Conservation (phyloP, 768 basidiomycete species). For the Amanita pallidorosea region DNA sequence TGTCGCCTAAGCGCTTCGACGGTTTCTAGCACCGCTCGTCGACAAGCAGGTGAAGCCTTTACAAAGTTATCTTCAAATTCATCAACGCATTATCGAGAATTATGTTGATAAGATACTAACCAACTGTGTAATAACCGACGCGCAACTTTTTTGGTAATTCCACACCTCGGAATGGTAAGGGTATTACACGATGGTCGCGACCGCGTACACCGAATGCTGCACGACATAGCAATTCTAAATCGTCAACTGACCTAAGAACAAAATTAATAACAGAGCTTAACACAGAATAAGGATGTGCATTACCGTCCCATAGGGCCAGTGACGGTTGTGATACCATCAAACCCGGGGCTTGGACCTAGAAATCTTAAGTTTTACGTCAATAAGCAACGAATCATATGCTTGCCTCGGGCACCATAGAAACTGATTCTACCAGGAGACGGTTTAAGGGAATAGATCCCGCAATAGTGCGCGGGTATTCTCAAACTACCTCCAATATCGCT, state of each 20-base stretch:
- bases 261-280: slow-evolving; percentile 6
- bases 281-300: slow-evolving; percentile 4
- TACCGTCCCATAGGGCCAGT: slow-evolving; percentile 64
- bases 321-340: slow-evolving; percentile 49
- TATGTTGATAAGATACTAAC: slow-evolving; percentile 17
- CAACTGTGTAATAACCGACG: slow-evolving; percentile 67
- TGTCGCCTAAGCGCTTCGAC: slow-evolving; percentile 50
- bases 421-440: slow-evolving; percentile 51
- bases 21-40: slow-evolving; percentile 66
- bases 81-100: slow-evolving; percentile 10
- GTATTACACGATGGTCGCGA: slow-evolving; percentile 29
- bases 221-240: slow-evolving; percentile 53
- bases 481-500: slow-evolving; percentile 78
- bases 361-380: background rate
- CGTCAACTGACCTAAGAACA: slow-evolving; percentile 47
- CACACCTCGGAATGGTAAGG: slow-evolving; percentile 52
- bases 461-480: slow-evolving; percentile 72
- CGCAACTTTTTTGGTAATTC: slow-evolving; percentile 45
- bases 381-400: slow-evolving; percentile 2
- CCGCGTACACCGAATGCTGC: slow-evolving; percentile 41
- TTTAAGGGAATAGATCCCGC: slow-evolving; percentile 73
- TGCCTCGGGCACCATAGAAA: slow-evolving; percentile 33
- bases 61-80: slow-evolving; percentile 41
- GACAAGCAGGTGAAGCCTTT: slow-evolving; percentile 59
- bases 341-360: slow-evolving; percentile 52